Evolutionary conservation across 2,329 filamentous ascomycete species (phyloP), one percentile per base, ranked within the genome.

Genomic region (Alternaria angustiovoidea): DNA sequence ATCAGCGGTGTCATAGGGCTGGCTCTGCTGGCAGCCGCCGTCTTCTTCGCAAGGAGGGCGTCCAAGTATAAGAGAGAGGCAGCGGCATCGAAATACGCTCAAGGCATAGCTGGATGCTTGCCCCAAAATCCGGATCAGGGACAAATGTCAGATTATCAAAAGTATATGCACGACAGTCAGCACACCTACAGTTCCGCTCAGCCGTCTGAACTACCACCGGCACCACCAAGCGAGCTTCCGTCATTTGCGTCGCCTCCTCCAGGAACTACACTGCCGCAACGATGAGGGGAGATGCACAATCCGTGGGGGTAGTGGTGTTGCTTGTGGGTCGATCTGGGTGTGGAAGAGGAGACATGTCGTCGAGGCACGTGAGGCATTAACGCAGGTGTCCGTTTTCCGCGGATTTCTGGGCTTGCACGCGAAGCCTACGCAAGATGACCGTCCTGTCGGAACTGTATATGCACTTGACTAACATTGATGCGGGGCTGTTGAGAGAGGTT

Each of bases 1-100:
- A 51, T 72, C 30, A 64, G 67, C 34, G 52, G 44, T 8, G 30
- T 66, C n/a, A 49, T 51, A 14, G 59, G 53, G 20, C 54, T 70
- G 41, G 57, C 54, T 2, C 20, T 63, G 28, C 43, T 72, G 22
- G 34, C 62, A 28, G 58, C 56, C 11, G 51, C 60, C 28, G 44
- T 63, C 28, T 65, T 64, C 56, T 62, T 65, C 56, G 18, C 59
- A 7, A 38, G 70, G 26, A 55, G 51, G 43, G 38, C 44, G 3
- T 20, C 22, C 6, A 41, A 30, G 12, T 54, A 59, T 11, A 59
- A 49, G 26, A 46, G 36, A 34, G n/a, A 49, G n/a, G 49, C 24
- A 22, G 5, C 22, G 9, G 12, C 8, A 7, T 9, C 32, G 18
- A 32, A 26, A 20, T 32, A 36, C 22, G 34, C 8, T 4, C 51